Evolutionary conservation across 805 yeast species (phyloP).

Genomic region (Barnettozyma populi): DNA sequence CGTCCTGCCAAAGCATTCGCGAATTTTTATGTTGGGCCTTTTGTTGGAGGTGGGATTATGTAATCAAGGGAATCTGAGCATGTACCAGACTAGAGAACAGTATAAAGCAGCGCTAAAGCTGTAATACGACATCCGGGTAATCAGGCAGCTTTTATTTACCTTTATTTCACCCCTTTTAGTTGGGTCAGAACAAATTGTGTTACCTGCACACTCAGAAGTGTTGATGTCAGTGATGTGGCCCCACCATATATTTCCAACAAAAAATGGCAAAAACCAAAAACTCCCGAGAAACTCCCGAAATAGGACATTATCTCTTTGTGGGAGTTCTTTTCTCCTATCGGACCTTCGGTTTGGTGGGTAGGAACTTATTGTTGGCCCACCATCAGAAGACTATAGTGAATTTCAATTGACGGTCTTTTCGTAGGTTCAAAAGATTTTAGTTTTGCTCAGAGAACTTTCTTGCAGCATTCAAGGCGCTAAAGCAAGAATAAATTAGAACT

Average conservation of each 20-base stretch:
- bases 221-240: slow-evolving; percentile 4
- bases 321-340: too few relatives aligned
- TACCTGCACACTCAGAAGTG: neutral
- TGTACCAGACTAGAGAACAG: too few relatives aligned
- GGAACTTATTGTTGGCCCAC: too few relatives aligned
- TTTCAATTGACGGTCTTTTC: too few relatives aligned
- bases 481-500: too few relatives aligned
- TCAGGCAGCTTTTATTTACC: neutral
- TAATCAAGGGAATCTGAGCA: neutral
- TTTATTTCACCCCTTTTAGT: neutral
- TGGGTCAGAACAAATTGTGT: neutral
- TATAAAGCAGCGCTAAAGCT: too few relatives aligned
- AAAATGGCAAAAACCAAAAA: neutral
- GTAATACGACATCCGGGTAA: too few relatives aligned
- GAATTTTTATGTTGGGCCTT: slow-evolving; percentile 10
- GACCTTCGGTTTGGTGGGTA: too few relatives aligned
- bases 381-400: too few relatives aligned
- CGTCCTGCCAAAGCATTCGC: slow-evolving; percentile 2
- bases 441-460: too few relatives aligned
- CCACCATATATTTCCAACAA: neutral
- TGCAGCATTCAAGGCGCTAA: too few relatives aligned
- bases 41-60: slow-evolving; percentile 6
- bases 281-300: neutral
- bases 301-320: neutral
- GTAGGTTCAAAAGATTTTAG: too few relatives aligned